phyloP scores from a whole-genome alignment of 1,284 basidiomycete genomes.

The Moesziomyces parantarcticus region DNA sequence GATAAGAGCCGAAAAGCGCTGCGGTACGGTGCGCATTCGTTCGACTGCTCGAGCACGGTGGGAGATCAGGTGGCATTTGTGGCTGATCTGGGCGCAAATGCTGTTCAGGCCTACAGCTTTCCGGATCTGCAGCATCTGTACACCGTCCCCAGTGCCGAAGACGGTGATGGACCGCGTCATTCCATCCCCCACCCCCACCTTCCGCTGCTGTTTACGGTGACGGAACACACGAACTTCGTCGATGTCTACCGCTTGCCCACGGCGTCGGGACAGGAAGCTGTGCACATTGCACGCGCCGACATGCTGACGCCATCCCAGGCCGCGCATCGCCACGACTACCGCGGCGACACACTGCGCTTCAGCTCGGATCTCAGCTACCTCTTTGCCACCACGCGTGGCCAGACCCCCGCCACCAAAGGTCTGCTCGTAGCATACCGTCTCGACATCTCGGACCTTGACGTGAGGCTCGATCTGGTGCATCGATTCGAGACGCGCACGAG shows the following conservation, averaged over 20 bases:
- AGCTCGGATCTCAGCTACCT: conserved; percentile 43
- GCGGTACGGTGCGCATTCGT: conserved; percentile 54
- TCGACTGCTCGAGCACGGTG: conserved; percentile 34
- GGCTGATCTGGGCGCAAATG: conserved; percentile 59
- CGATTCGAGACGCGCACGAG: conserved; percentile 49
- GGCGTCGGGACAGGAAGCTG: neutral
- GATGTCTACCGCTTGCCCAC: conserved; percentile 34
- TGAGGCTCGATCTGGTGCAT: conserved; percentile 5
- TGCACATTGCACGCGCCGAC: conserved; percentile 20
- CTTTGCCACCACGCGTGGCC: conserved; percentile 60
- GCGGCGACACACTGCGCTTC: conserved; percentile 63
- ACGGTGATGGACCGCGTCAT: conserved; percentile 61
- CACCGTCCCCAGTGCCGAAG: conserved; percentile 19
- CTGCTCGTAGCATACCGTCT: conserved; percentile 43
- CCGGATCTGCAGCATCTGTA: conserved; percentile 26
- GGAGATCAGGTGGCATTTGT: conserved; percentile 49
- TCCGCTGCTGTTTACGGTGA: conserved; percentile 51
- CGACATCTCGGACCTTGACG: neutral
- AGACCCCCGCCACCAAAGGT: conserved; percentile 28
- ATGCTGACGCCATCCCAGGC: conserved; percentile 21
- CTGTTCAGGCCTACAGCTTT: conserved; percentile 52
- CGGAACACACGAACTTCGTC: conserved; percentile 59
- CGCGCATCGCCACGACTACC: conserved; percentile 15
- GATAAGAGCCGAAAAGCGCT: conserved; percentile 55
- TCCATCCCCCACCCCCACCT: conserved; percentile 47